Evolutionary conservation across 306 rosid genomes (phyloP).

Genomic region (Myrica gale): DNA sequence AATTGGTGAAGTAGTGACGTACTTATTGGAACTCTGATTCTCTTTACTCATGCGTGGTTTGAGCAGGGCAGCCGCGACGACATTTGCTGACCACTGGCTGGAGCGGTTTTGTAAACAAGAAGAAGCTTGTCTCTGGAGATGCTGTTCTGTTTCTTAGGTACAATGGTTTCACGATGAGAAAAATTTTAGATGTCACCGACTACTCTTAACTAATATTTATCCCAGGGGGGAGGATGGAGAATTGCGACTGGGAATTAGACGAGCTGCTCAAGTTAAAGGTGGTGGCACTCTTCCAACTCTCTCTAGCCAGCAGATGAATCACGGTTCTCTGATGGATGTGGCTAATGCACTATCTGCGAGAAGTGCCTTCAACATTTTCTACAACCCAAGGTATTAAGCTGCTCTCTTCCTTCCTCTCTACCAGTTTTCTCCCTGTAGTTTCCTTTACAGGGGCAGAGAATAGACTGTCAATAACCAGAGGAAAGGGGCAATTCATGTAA

Average conservation of each 20-base stretch:
- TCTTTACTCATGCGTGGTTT: constrained; percentile 5
- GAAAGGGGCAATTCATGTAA: not conserved
- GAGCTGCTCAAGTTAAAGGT: constrained; percentile 79
- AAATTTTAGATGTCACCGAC: not conserved
- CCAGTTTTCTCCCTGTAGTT: no score
- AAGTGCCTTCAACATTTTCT: constrained; percentile 64
- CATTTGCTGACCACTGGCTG: constrained; percentile 99
- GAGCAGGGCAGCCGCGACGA: constrained; percentile 96
- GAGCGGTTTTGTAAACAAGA: constrained; percentile 99
- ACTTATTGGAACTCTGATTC: not conserved
- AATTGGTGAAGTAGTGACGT: constrained; percentile 2
- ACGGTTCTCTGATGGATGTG: constrained; percentile 54
- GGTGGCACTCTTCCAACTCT: constrained; percentile 44
- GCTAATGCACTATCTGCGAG: constrained; percentile 58
- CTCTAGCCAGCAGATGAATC: constrained; percentile 54
- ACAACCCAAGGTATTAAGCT: constrained; percentile 75
- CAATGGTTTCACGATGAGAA: not conserved
- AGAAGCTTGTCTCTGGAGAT: constrained; percentile 95
- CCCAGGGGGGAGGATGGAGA: constrained; percentile 89
- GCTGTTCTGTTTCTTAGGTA: constrained; percentile 98
- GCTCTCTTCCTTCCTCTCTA: not conserved
- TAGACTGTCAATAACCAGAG: no score
- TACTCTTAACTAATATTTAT: constrained; percentile 8
- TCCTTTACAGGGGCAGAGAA: no score
- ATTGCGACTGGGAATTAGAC: constrained; percentile 80